Base-by-base conservation (phyloP, 129 eudicot species). In the Logfia minima region DNA sequence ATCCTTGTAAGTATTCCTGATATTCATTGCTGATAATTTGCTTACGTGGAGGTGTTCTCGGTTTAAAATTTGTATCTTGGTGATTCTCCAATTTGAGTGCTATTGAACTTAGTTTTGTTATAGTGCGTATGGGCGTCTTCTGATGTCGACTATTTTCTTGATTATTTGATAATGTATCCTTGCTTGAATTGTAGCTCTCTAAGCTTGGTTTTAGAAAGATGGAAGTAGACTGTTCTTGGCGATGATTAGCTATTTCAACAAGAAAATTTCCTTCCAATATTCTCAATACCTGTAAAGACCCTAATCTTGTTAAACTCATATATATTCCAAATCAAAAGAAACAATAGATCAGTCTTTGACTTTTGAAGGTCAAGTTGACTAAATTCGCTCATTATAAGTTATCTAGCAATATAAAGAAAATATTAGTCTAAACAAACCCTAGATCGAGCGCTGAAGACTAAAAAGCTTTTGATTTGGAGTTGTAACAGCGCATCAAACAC, bases 1-100 rank as follows among this genome's bases (percentile, higher is more conserved):
- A 83, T 52, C 81, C 81, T 51, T 70, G 87, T 45, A 83, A 69
- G 80, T 83, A 79, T 58, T 75, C 81, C 51, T 83, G 66, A 79
- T 75, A 79, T 62, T 70, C 75, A 8, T 75, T 52, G 13, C 58
- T 58, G 39, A 18, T 72, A 32, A 43, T 70, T 24, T 59, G 29
- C 75, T 83, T 71, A 22, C 56, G 35, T 7, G 51, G 75, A 63
- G 75, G 71, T 64, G 66, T 63, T 79, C 59, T 70, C 35, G 55
- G 77, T 72, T 68, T 79, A 8, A 68, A 26, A n/a, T 29, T 75
- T 6, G 64, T 32, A 70, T 68, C 83, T 23, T 75, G 70, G 4
- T 48, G 81, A 70, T 79, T 76, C 41, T 83, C 78, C 66, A 74
- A 69, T 70, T 56, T 39, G 77, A 69, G 63, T 55, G 81, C 29